Evolutionary conservation across 2,329 filamentous ascomycete species (phyloP).

Genomic region (Xylariaceae sp.): DNA sequence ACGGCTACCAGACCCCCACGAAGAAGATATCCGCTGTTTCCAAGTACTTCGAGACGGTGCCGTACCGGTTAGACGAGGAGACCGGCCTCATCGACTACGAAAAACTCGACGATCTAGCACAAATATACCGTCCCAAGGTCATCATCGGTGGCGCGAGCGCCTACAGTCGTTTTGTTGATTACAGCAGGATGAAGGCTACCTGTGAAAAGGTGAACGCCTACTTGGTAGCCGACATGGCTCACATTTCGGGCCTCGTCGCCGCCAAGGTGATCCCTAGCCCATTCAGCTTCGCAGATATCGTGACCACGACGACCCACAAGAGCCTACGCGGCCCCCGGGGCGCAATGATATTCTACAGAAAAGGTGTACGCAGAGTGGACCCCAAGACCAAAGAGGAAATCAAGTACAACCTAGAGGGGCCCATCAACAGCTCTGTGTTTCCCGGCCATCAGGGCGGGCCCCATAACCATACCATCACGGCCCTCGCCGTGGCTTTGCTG

Average conservation of each 20-base stretch:
- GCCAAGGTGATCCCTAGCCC: slow-evolving; percentile 87
- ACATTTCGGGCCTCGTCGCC: slow-evolving; percentile 91
- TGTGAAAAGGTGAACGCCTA: slow-evolving; percentile 90
- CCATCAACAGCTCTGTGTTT: slow-evolving; percentile 96
- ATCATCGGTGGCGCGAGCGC: slow-evolving; percentile 93
- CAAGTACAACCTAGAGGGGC: slow-evolving; percentile 83
- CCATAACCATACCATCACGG: slow-evolving; percentile 98
- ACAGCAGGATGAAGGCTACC: slow-evolving; percentile 84
- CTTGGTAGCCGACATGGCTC: slow-evolving; percentile 92
- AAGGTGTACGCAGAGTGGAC: slow-evolving; percentile 78
- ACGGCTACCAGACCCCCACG: slow-evolving; percentile 93
- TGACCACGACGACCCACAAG: slow-evolving; percentile 98
- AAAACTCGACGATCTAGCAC: slow-evolving; percentile 79
- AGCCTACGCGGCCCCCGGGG: slow-evolving; percentile 90
- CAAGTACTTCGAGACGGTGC: slow-evolving; percentile 97
- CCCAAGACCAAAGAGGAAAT: slow-evolving; percentile 81
- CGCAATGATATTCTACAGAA: slow-evolving; percentile 98
- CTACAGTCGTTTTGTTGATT: slow-evolving; percentile 95
- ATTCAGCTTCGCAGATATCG: slow-evolving; percentile 85
- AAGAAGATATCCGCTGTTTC: slow-evolving; percentile 97
- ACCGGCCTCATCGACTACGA: slow-evolving; percentile 96
- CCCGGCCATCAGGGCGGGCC: slow-evolving; percentile 96
- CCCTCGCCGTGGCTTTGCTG: slow-evolving; percentile 88
- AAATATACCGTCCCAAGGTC: slow-evolving; percentile 90
- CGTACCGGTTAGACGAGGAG: slow-evolving; percentile 84